Conservation (phyloP, 73 alveolate genomes). For the Paramecium caudatum region DNA sequence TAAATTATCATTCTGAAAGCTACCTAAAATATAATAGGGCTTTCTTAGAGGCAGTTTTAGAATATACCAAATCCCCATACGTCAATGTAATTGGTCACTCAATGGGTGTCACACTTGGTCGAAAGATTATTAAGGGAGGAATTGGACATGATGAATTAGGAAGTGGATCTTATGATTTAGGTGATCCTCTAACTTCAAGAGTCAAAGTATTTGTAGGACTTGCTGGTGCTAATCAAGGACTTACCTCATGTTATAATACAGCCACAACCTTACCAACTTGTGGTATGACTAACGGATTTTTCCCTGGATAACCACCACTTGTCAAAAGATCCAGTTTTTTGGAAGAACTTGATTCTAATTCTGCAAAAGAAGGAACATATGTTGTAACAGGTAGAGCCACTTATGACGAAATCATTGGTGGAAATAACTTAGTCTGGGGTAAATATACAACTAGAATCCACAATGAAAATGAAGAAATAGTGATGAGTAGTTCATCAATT, state of each 20-base stretch:
- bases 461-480: constrained; percentile 44
- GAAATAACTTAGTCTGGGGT: constrained; percentile 79
- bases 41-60: constrained; percentile 78
- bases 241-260: constrained; percentile 71
- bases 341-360: constrained; percentile 66
- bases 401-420: constrained; percentile 76
- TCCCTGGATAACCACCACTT: constrained; percentile 79
- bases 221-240: constrained; percentile 80
- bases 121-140: constrained; percentile 81
- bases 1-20: constrained; percentile 72
- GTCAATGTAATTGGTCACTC: constrained; percentile 77
- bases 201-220: constrained; percentile 80
- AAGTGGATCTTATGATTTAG: constrained; percentile 71
- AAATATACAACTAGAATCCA: constrained; percentile 73
- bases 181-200: constrained; percentile 73
- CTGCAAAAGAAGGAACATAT: constrained; percentile 68
- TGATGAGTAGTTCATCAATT: neutral
- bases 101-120: constrained; percentile 81
- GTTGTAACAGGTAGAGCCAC: constrained; percentile 70
- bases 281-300: constrained; percentile 77
- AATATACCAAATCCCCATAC: constrained; percentile 78
- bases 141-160: constrained; percentile 73
- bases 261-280: constrained; percentile 74
- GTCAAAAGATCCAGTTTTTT: constrained; percentile 48
- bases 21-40: constrained; percentile 73